Evolutionary conservation across 1,284 basidiomycete species (phyloP).

Genomic region (Coniferiporia weirii): DNA sequence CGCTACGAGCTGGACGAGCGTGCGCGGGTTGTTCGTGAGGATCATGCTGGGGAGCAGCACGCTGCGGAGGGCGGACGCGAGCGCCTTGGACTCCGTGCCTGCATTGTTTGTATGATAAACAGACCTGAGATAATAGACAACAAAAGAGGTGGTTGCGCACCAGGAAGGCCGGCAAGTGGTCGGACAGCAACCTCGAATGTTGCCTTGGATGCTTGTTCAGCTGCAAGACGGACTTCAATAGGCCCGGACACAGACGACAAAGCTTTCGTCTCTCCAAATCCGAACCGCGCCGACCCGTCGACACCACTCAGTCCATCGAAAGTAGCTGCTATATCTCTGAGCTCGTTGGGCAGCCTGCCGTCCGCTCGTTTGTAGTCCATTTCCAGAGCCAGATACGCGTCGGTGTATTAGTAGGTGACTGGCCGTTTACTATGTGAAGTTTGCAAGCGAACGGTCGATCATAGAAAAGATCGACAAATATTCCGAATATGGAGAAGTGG

Average conservation of each 20-base stretch:
- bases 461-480: not conserved
- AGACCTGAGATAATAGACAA: too few species aligned
- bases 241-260: slow-evolving; percentile 71
- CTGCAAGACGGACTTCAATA: slow-evolving; percentile 60
- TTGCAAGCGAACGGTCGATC: not conserved
- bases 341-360: slow-evolving; percentile 25
- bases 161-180: slow-evolving; percentile 59
- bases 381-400: not conserved
- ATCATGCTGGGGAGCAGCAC: slow-evolving; percentile 56
- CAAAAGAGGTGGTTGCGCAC: slow-evolving; percentile 14
- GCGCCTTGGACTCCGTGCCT: slow-evolving; percentile 56
- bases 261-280: slow-evolving; percentile 47
- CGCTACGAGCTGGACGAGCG: slow-evolving; percentile 64
- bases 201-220: slow-evolving; percentile 65
- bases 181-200: slow-evolving; percentile 67
- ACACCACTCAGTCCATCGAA: slow-evolving; percentile 50
- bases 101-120: not conserved
- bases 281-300: slow-evolving; percentile 63
- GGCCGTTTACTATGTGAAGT: too few species aligned
- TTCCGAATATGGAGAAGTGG: too few species aligned
- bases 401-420: too few species aligned
- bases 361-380: slow-evolving; percentile 24
- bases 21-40: slow-evolving; percentile 58
- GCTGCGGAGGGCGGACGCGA: slow-evolving; percentile 46
- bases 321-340: slow-evolving; percentile 26